Conservation (phyloP, 2,329 filamentous ascomycete genomes). For the Epichloe sibirici region DNA sequence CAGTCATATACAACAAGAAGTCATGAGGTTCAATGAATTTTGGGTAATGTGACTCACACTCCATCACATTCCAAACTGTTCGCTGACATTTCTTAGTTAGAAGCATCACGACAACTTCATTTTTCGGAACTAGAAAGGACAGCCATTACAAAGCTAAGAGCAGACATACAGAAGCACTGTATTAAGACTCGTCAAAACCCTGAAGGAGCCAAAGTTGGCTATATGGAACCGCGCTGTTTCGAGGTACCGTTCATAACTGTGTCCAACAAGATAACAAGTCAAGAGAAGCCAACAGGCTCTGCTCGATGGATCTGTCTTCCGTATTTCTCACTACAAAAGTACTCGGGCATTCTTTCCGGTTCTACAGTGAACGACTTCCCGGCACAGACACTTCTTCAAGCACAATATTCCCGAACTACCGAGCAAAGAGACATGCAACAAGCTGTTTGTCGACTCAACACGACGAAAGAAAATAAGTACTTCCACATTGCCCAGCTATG, state of each 20-base stretch:
- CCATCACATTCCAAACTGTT: not conserved
- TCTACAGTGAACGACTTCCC: conserved; percentile 25
- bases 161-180: conserved; percentile 24
- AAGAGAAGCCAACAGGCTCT: conserved; percentile 6
- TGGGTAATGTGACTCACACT: conserved; percentile 17
- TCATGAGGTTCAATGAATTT: conserved; percentile 31
- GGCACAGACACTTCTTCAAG: conserved; percentile 30
- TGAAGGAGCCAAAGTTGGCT: conserved; percentile 25
- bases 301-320: conserved; percentile 33
- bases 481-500: conserved; percentile 38
- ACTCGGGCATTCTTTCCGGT: conserved; percentile 24
- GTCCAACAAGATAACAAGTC: conserved; percentile 9
- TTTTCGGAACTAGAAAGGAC: conserved; percentile 23
- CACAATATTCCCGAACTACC: conserved; percentile 26
- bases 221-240: conserved; percentile 29
- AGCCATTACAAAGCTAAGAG: conserved; percentile 23
- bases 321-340: conserved; percentile 33
- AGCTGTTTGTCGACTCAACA: conserved; percentile 28
- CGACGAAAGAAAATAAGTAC: conserved; percentile 23
- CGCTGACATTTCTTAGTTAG: conserved; percentile 16
- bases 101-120: conserved; percentile 21
- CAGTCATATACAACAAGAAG: conserved; percentile 26
- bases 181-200: conserved; percentile 26
- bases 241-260: conserved; percentile 20
- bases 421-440: conserved; percentile 33